A percentile compares a stretch with the other conserved stretches of the same genome.
These are phyloP conservation scores for Wickerhamomyces strasburgensis DNA, from an alignment of 805 yeast species.

Conservation along the genomic window DNA sequence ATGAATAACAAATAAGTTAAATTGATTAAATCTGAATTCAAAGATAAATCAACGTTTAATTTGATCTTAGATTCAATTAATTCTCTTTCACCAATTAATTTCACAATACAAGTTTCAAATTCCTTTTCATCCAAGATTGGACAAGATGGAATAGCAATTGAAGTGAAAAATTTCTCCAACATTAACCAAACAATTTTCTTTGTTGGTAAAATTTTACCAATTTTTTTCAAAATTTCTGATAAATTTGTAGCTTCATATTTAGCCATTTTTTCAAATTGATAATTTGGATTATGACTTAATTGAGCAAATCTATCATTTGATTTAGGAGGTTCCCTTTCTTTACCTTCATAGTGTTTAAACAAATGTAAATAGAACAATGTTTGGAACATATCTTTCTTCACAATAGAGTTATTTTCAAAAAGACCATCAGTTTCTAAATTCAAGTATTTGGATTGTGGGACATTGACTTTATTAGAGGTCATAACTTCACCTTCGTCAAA, in stretches of 20 bases:
- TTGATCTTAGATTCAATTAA: slow-evolving; percentile 25
- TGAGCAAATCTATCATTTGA: slow-evolving; percentile 10
- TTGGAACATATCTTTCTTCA: slow-evolving; percentile 18
- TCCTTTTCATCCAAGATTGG: slow-evolving; percentile 57
- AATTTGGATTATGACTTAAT: slow-evolving; percentile 14
- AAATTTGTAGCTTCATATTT: slow-evolving; percentile 15
- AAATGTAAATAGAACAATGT: slow-evolving; percentile 14
- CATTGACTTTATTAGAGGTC: slow-evolving; percentile 8
- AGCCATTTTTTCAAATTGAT: slow-evolving; percentile 15
- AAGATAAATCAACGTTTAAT: slow-evolving; percentile 20
- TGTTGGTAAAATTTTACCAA: slow-evolving; percentile 44
- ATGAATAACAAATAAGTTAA: slow-evolving; percentile 13
- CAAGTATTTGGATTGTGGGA: slow-evolving; percentile 13
- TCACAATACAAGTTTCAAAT: slow-evolving; percentile 34
- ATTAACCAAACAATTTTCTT: slow-evolving; percentile 51
- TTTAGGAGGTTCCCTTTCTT: not conserved
- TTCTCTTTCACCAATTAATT: slow-evolving; percentile 39
- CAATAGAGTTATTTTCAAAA: slow-evolving; percentile 14
- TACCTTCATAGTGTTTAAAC: slow-evolving; percentile 6
- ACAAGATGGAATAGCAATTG: slow-evolving; percentile 46
- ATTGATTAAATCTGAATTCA: slow-evolving; percentile 10
- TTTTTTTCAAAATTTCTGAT: slow-evolving; percentile 15
- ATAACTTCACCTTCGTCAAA: slow-evolving; percentile 13
- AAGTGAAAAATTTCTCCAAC: slow-evolving; percentile 44
- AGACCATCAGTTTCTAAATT: slow-evolving; percentile 17